Evolutionary conservation across 2,329 filamentous ascomycete genomes (phyloP).

Genomic region (Colletotrichum sp.): DNA sequence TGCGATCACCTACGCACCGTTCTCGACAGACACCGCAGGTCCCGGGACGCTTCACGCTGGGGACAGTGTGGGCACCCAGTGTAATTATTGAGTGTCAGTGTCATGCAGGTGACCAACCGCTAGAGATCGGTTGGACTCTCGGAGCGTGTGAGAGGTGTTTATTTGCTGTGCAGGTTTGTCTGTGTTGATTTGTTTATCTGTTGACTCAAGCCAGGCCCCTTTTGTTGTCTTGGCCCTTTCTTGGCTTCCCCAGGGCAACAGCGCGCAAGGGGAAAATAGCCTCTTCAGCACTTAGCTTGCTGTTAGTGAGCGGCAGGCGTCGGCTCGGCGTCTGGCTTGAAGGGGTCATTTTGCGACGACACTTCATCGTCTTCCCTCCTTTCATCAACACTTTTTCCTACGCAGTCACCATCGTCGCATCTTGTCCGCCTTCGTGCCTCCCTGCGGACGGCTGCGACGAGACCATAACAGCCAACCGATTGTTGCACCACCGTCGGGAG

Average conservation of each 20-base stretch:
- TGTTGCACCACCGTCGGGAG: neutral
- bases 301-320: conserved; percentile 1
- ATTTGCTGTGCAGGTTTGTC: neutral
- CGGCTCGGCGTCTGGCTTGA: neutral
- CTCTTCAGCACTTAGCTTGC: neutral
- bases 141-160: neutral
- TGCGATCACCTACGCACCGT: neutral
- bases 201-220: neutral
- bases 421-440: neutral
- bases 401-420: neutral
- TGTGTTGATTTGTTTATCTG: conserved; percentile 8
- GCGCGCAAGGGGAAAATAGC: neutral
- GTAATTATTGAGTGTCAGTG: conserved; percentile 1
- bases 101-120: conserved; percentile 7
- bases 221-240: neutral
- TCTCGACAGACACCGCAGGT: neutral
- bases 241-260: conserved; percentile 16
- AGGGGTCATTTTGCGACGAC: conserved; percentile 11
- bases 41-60: neutral
- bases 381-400: neutral
- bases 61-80: neutral
- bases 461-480: neutral
- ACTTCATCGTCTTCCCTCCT: neutral
- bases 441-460: neutral
- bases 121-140: conserved; percentile 1